A percentile compares a stretch with the other conserved stretches of the same genome.
Conservation (phyloP, 306 rosid species). For the Cajanus cajan region DNA sequence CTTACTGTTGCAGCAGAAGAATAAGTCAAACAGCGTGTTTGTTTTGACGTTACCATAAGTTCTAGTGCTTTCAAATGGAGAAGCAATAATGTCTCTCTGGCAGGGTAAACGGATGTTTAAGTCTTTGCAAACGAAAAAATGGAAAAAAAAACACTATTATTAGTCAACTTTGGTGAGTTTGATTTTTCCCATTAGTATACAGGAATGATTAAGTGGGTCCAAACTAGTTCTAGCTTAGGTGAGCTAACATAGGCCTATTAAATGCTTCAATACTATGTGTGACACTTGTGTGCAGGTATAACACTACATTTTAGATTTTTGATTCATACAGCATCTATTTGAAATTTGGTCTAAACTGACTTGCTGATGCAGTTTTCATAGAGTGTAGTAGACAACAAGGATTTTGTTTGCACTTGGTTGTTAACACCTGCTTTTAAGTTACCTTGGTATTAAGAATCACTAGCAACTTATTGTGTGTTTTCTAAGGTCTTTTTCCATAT, state of each 20-base stretch:
- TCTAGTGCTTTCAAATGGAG: background rate
- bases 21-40: background rate
- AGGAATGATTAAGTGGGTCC: slow-evolving; percentile 28
- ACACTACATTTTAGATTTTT: background rate
- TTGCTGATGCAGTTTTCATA: background rate
- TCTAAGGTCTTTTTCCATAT: background rate
- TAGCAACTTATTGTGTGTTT: background rate
- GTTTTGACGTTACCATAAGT: background rate
- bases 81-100: background rate
- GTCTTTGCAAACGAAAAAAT: background rate
- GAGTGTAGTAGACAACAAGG: background rate
- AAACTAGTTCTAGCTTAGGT: slow-evolving; percentile 26
- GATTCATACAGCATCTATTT: background rate
- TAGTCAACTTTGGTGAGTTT: slow-evolving; percentile 25
- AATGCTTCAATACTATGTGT: background rate
- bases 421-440: background rate
- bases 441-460: background rate
- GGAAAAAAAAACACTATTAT: background rate
- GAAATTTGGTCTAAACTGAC: background rate
- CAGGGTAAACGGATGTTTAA: background rate
- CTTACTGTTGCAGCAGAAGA: background rate
- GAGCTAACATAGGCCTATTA: background rate
- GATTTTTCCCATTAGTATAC: slow-evolving; percentile 19
- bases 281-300: slow-evolving; percentile 23
- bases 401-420: background rate